Evolutionary conservation across 1,284 basidiomycete genomes (phyloP).

Genomic region (Cerioporus squamosus): DNA sequence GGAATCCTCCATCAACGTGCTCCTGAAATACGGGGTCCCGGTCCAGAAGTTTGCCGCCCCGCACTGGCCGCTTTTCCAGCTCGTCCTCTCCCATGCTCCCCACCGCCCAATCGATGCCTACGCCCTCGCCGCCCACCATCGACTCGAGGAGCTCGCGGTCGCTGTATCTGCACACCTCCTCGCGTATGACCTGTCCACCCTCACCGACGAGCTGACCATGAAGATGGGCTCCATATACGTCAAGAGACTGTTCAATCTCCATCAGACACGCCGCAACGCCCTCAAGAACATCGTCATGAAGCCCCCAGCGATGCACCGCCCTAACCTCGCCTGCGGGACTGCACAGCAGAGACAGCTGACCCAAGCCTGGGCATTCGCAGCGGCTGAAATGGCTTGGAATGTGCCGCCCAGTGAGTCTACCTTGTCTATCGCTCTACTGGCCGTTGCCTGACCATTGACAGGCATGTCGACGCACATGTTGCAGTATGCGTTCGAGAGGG

Average conservation of each 20-base stretch:
- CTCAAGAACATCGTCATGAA: slow-evolving; percentile 36
- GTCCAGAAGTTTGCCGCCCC: slow-evolving; percentile 18
- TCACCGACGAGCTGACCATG: slow-evolving; percentile 37
- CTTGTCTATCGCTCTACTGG: neutral
- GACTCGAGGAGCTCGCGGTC: slow-evolving; percentile 38
- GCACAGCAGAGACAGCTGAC: slow-evolving; percentile 31
- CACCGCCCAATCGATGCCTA: slow-evolving; percentile 39
- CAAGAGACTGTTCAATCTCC: slow-evolving; percentile 41
- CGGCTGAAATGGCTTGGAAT: neutral
- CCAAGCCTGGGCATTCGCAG: slow-evolving; percentile 16
- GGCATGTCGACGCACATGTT: neutral
- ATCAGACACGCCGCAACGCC: slow-evolving; percentile 36
- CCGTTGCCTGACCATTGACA: neutral
- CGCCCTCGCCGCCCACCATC: slow-evolving; percentile 38
- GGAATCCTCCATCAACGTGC: neutral
- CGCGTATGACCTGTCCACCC: slow-evolving; percentile 29
- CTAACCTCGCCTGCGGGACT: slow-evolving; percentile 30
- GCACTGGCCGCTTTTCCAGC: slow-evolving; percentile 28
- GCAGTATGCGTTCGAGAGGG: neutral
- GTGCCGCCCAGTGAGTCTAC: neutral
- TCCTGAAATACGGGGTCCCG: slow-evolving; percentile 35
- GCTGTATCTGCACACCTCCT: slow-evolving; percentile 39
- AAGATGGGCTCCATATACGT: slow-evolving; percentile 41
- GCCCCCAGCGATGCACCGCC: slow-evolving; percentile 35
- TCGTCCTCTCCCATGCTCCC: slow-evolving; percentile 36